Percentiles rank a stretch among this genome's conserved stretches.
phyloP scores from a whole-genome alignment of 257 asterid species.

The Nyctanthes arbortristis region DNA sequence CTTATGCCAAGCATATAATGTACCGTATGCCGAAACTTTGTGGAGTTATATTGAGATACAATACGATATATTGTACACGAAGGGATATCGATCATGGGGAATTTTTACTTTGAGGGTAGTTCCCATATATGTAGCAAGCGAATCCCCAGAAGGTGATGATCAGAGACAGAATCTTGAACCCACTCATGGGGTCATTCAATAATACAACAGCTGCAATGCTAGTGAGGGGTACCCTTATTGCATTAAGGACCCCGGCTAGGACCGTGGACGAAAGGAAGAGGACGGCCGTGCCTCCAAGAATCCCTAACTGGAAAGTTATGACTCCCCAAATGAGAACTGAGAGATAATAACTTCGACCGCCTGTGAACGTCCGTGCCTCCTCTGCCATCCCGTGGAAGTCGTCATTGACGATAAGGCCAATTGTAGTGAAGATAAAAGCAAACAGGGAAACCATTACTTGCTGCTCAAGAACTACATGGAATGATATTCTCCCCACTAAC shows the following conservation, averaged over 20 bases:
- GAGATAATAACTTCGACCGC: conserved; percentile 55
- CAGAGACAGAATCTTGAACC: conserved; percentile 84
- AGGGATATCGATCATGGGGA: conserved; percentile 19
- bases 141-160: conserved; percentile 89
- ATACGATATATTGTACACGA: neutral
- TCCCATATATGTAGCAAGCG: conserved; percentile 73
- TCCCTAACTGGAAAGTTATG: conserved; percentile 74
- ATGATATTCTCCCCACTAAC: conserved; percentile 67
- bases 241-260: conserved; percentile 86
- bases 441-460: conserved; percentile 85
- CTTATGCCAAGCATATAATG: no score
- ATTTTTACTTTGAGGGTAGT: conserved; percentile 39
- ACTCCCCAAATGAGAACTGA: conserved; percentile 79
- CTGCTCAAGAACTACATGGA: conserved; percentile 88
- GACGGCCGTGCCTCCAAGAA: conserved; percentile 78
- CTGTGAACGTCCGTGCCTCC: conserved; percentile 61
- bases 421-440: conserved; percentile 69
- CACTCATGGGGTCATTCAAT: conserved; percentile 83
- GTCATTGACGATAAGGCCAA: conserved; percentile 56
- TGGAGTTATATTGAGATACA: neutral
- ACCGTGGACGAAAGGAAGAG: conserved; percentile 81
- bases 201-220: conserved; percentile 75
- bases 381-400: conserved; percentile 61
- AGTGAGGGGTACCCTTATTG: conserved; percentile 82
- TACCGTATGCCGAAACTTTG: neutral